phyloP scores from a whole-genome alignment of 1,139 yeast species.

The Schwanniomyces etchellsii region DNA sequence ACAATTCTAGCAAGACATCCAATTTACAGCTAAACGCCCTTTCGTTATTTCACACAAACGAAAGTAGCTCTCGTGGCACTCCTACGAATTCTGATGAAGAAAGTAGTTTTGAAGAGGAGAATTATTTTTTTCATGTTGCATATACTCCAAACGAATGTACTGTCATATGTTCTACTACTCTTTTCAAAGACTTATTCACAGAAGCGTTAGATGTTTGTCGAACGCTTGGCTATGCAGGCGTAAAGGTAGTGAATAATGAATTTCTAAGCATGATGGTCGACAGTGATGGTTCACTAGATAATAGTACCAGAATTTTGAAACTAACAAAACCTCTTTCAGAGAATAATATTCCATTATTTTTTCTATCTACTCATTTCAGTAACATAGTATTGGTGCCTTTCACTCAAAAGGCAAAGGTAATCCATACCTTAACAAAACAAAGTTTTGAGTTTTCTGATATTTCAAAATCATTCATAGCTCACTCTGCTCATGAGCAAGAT shows the following conservation, averaged over 20 bases:
- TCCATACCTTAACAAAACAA: slow-evolving; percentile 35
- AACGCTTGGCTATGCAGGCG: slow-evolving; percentile 24
- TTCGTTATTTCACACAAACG: neutral
- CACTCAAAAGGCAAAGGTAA: slow-evolving; percentile 37
- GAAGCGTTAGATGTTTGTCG: slow-evolving; percentile 27
- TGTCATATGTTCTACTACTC: slow-evolving; percentile 39
- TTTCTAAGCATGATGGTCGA: slow-evolving; percentile 57
- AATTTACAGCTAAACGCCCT: no score
- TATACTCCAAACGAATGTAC: slow-evolving; percentile 55
- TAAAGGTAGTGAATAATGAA: slow-evolving; percentile 38
- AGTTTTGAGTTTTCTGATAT: slow-evolving; percentile 42
- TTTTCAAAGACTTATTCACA: slow-evolving; percentile 32
- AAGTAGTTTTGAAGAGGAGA: slow-evolving; percentile 14
- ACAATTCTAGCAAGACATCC: slow-evolving; percentile 16
- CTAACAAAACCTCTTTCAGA: slow-evolving; percentile 57
- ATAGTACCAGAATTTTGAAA: slow-evolving; percentile 50
- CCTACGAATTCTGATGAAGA: slow-evolving; percentile 9
- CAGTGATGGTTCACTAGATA: slow-evolving; percentile 52
- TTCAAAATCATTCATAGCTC: slow-evolving; percentile 26
- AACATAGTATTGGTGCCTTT: slow-evolving; percentile 62
- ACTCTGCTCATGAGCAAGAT: slow-evolving; percentile 3
- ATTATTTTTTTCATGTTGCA: slow-evolving; percentile 47
- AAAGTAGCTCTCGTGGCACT: neutral
- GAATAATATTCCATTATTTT: slow-evolving; percentile 55
- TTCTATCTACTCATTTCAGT: slow-evolving; percentile 60